A percentile compares a stretch with the other conserved stretches of the same genome.
Evolutionary conservation across 768 basidiomycete genomes (phyloP).

Genomic region (Macrolepiota fuliginosa): DNA sequence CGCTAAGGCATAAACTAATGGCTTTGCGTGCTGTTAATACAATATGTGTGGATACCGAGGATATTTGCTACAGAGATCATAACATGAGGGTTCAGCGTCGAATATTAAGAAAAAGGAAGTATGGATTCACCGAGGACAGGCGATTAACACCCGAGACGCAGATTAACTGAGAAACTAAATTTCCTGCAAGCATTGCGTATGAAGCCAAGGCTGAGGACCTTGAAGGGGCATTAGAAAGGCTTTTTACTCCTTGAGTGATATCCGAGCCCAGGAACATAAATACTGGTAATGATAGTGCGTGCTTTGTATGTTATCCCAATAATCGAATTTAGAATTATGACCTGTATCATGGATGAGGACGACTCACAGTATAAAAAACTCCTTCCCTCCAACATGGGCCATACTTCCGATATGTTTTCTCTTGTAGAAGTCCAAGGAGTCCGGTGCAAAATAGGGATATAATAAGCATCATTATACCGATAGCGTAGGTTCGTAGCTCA

Average conservation of each 20-base stretch:
- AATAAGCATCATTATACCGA: slow-evolving; percentile 70
- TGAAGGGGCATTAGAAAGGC: slow-evolving; percentile 36
- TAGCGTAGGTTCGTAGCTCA: slow-evolving; percentile 46
- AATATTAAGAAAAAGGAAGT: slow-evolving; percentile 3
- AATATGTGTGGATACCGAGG: slow-evolving; percentile 79
- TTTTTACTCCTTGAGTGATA: slow-evolving; percentile 53
- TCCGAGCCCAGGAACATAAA: slow-evolving; percentile 62
- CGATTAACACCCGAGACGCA: slow-evolving; percentile 84
- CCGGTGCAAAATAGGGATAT: slow-evolving; percentile 67
- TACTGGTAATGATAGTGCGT: slow-evolving; percentile 74
- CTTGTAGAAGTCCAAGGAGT: slow-evolving; percentile 71
- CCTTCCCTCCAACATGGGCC: slow-evolving; percentile 83
- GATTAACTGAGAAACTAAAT: slow-evolving; percentile 72
- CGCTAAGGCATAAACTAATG: slow-evolving; percentile 72
- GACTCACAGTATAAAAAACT: slow-evolving; percentile 74
- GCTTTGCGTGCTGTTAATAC: slow-evolving; percentile 81
- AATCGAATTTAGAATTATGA: neutral
- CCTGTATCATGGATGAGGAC: neutral
- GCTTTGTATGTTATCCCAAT: slow-evolving; percentile 38
- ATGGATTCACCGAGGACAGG: slow-evolving; percentile 64
- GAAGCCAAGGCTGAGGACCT: slow-evolving; percentile 36
- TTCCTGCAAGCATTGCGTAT: slow-evolving; percentile 56
- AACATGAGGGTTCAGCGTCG: neutral
- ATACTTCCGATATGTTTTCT: slow-evolving; percentile 68
- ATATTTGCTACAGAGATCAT: slow-evolving; percentile 50